These are phyloP conservation scores for Ophiognomonia clavigignenti-juglandacearum DNA, from an alignment of 2,329 filamentous ascomycete genomes.

Conservation along the genomic window DNA sequence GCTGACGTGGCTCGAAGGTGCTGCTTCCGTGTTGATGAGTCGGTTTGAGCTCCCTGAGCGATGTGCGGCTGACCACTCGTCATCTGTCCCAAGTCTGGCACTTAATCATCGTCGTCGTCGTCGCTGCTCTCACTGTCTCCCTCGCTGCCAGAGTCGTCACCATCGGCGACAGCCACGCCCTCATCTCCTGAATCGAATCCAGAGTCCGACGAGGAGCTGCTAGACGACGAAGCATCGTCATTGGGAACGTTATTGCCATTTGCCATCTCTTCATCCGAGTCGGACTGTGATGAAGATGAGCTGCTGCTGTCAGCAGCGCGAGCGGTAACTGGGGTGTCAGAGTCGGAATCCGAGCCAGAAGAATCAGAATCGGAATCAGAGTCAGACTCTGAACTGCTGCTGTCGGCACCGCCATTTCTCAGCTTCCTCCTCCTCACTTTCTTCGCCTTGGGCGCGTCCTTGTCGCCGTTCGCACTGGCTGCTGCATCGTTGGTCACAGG, in stretches of 20 bases:
- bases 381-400: conserved; percentile 28
- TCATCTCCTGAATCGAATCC: conserved; percentile 17
- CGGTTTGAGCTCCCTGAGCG: too few relatives aligned
- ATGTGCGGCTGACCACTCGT: too few relatives aligned
- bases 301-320: conserved; percentile 27
- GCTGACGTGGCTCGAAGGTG: too few relatives aligned
- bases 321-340: conserved; percentile 23
- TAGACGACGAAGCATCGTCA: conserved; percentile 20
- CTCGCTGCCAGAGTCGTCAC: conserved; percentile 16
- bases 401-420: conserved; percentile 42
- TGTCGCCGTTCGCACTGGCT: conserved; percentile 21
- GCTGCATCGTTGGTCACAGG: conserved; percentile 18
- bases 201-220: conserved; percentile 22
- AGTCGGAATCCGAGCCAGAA: conserved; percentile 28
- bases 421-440: conserved; percentile 49
- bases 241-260: conserved; percentile 5
- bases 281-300: conserved; percentile 32
- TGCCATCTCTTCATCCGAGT: conserved; percentile 24
- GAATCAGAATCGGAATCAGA: conserved; percentile 10
- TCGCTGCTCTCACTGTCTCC: conserved; percentile 18
- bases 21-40: too few relatives aligned
- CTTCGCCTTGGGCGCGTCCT: conserved; percentile 37
- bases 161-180: conserved; percentile 10
- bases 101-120: conserved; percentile 17
- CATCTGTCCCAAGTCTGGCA: too few relatives aligned